Percentiles rank a stretch among this genome's conserved stretches.
phyloP scores from a whole-genome alignment of 2,329 filamentous ascomycete species.

The Cladosporium velox region DNA sequence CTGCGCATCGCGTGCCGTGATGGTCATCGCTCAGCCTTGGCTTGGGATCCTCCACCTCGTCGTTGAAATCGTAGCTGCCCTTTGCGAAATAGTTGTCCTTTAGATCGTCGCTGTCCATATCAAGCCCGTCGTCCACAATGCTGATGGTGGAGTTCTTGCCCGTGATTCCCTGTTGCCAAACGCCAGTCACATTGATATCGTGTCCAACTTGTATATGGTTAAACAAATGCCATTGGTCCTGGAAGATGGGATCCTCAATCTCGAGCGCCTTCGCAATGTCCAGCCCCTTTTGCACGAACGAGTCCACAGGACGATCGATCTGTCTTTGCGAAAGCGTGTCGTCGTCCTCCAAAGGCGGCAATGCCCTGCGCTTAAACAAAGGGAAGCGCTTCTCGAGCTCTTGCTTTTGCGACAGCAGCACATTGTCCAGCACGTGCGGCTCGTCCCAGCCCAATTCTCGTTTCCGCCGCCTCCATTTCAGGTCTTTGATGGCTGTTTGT shows the following conservation, averaged over 20 bases:
- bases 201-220: constrained; percentile 80
- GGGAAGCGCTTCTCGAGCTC: constrained; percentile 57
- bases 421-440: constrained; percentile 65
- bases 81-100: constrained; percentile 91
- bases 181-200: constrained; percentile 92
- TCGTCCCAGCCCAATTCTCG: constrained; percentile 52
- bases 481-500: constrained; percentile 52
- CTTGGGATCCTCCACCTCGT: constrained; percentile 73
- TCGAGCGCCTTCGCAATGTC: constrained; percentile 65
- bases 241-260: constrained; percentile 88
- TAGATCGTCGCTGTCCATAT: constrained; percentile 92
- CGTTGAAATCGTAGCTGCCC: constrained; percentile 96
- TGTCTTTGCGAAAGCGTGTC: constrained; percentile 20
- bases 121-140: constrained; percentile 92
- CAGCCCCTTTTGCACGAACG: constrained; percentile 60
- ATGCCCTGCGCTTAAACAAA: constrained; percentile 58
- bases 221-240: constrained; percentile 92
- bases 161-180: constrained; percentile 89
- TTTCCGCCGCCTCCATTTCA: constrained; percentile 63
- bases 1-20: constrained; percentile 92
- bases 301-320: constrained; percentile 31
- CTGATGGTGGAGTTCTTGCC: constrained; percentile 87
- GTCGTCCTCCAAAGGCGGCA: constrained; percentile 33
- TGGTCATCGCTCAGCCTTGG: constrained; percentile 81
- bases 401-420: constrained; percentile 81